Base-by-base conservation (phyloP, 1,284 basidiomycete genomes). In the Neolentinus lepideus region DNA sequence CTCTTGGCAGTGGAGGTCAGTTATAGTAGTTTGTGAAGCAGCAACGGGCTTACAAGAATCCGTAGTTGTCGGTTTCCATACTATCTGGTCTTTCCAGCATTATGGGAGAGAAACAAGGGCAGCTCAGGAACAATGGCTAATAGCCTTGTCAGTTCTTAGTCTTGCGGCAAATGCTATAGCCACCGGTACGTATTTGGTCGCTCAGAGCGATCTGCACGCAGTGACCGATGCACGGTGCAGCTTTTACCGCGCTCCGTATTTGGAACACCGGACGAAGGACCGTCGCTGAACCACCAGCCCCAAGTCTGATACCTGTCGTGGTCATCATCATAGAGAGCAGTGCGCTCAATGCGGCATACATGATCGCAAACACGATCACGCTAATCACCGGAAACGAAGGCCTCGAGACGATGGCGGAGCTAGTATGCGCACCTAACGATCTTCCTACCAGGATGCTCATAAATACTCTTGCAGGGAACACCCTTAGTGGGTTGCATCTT, bases 241-340 rank as follows among this genome's bases (percentile, higher is more conserved):
- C 57, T 8, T 48, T 63, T 22, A 54, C 62, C 2, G 60, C 61
- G 3, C 60, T 48, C 45, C 52, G 54, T 2, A 61, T 62, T 25
- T 62, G 58, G 60, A 55, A 53, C 27, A 48, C 57, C n/a, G 54
- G 59, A 36, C 56, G 57, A 24, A 22, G 55, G 14, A 24, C 57
- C 3, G 47, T 38, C 3, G 26, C 46, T 27, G 48, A 8, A 26
- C 22, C 29, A 25, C 25, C 51, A 10, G 24, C 27, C 16, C 57
- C 56, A 10, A 51, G 31, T 16, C 51, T 59, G 2, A 54, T 53
- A 14, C 61, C 61, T 35, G 53, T 61, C 25, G 38, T 61, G 2
- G 52, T 51, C 12, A 61, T 61, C 43, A 51, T 62, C 22, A 45
- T 62, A 29, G 60, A 62, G 47, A 61, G 58, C 48, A 58, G 59